Evolutionary conservation across 2,329 filamentous ascomycete species (phyloP).

Genomic region (Colletotrichum graminicola): DNA sequence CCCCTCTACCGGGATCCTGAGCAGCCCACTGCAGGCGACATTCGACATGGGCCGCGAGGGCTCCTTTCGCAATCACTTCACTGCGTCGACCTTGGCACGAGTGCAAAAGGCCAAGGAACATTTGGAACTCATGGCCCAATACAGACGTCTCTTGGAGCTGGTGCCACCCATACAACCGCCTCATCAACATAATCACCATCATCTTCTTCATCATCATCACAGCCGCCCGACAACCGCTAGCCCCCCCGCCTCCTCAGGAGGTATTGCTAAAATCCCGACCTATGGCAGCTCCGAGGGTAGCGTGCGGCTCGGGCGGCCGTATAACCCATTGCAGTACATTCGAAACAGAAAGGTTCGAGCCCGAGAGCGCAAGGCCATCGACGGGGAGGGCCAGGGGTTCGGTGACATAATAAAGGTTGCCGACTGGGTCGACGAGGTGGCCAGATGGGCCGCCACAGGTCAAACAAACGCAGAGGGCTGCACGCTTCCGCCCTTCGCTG

Average conservation of each 20-base stretch:
- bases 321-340: conserved; percentile 94
- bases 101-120: conserved; percentile 87
- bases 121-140: conserved; percentile 87
- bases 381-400: conserved; percentile 83
- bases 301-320: conserved; percentile 72
- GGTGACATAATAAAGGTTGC: conserved; percentile 78
- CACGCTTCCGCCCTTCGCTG: conserved; percentile 60
- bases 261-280: conserved; percentile 47
- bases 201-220: conserved; percentile 43
- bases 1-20: conserved; percentile 55
- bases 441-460: conserved; percentile 58
- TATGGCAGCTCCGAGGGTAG: conserved; percentile 50
- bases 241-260: conserved; percentile 56
- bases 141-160: conserved; percentile 82
- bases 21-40: conserved; percentile 60
- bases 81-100: conserved; percentile 82
- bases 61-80: conserved; percentile 75
- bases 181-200: conserved; percentile 43
- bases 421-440: conserved; percentile 81
- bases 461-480: conserved; percentile 50
- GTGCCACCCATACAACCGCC: conserved; percentile 77
- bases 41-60: conserved; percentile 60
- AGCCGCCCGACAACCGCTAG: conserved; percentile 56
- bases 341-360: conserved; percentile 89
- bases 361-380: conserved; percentile 79